These are phyloP conservation scores for Pythium pectinolyticum DNA, from an alignment of 352 stramenopile genomes.

Conservation along the genomic window DNA sequence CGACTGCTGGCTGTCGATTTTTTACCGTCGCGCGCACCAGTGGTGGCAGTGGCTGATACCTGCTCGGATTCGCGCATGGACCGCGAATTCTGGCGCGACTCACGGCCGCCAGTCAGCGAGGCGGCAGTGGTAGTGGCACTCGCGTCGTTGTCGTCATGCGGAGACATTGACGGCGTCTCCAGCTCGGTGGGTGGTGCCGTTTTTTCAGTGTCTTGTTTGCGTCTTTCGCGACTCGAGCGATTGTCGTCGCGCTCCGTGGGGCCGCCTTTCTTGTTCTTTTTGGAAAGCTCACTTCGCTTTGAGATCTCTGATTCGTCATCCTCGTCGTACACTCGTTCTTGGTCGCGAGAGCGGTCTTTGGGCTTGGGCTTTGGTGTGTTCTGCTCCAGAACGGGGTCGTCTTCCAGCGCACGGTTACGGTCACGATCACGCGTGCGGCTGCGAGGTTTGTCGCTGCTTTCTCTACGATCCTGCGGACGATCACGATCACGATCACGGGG, in stretches of 20 bases:
- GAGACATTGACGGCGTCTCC: neutral
- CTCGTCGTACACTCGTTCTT: neutral
- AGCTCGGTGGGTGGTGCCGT: no score
- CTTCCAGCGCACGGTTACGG: neutral
- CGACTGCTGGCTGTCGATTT: constrained; percentile 10
- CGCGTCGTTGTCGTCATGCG: neutral
- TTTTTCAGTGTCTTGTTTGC: neutral
- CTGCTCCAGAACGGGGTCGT: neutral
- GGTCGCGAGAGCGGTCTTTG: neutral
- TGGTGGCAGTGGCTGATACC: constrained; percentile 10
- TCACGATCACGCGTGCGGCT: neutral
- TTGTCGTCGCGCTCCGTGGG: neutral
- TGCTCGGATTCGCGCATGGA: constrained; percentile 24
- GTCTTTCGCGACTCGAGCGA: neutral
- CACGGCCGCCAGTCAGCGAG: neutral
- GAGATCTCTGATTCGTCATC: neutral
- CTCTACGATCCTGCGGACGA: neutral
- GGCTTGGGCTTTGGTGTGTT: neutral
- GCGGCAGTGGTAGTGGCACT: no score
- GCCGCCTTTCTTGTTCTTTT: neutral
- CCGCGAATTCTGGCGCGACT: constrained; percentile 17
- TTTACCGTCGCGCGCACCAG: no score
- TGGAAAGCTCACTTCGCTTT: neutral
- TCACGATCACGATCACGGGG: constrained; percentile 10
- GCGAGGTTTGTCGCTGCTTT: neutral